Percentiles rank a stretch among this genome's conserved stretches.
phyloP scores from a whole-genome alignment of 345 rosid genomes.

The Sonneratia caseolaris region DNA sequence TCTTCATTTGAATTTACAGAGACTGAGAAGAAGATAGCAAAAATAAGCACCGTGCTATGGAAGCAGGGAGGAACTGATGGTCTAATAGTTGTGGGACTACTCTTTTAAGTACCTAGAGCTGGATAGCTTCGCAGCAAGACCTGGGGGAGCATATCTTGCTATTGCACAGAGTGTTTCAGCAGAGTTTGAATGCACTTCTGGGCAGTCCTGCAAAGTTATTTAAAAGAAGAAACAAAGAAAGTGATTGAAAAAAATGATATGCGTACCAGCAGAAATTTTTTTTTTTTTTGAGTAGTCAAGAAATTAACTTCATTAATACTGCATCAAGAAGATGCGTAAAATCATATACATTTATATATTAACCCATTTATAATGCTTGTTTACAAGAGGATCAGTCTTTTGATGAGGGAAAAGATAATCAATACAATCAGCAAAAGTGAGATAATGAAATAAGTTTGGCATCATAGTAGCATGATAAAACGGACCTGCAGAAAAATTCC shows the following conservation, averaged over 20 bases:
- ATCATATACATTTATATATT: background rate
- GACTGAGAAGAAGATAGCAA: no score
- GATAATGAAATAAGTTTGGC: background rate
- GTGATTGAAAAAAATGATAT: no score
- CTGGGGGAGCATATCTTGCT: constrained; percentile 74
- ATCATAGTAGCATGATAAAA: background rate
- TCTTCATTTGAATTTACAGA: no score
- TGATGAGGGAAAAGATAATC: background rate
- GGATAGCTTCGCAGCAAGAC: constrained; percentile 41
- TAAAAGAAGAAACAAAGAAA: constrained; percentile 2
- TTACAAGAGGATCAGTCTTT: background rate
- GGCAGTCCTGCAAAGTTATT: constrained; percentile 46
- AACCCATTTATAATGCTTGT: background rate
- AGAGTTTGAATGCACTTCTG: constrained; percentile 91
- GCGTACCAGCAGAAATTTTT: background rate
- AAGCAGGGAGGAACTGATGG: background rate
- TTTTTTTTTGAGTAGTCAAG: no score
- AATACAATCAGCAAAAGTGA: background rate
- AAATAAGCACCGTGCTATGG: no score
- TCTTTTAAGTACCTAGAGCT: background rate
- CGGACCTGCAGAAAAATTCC: background rate
- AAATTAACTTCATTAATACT: no score
- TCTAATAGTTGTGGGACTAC: no score
- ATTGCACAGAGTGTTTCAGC: constrained; percentile 89
- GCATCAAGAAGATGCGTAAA: no score